phyloP scores from a whole-genome alignment of 352 stramenopile genomes.

The Phytopythium oedochilum region DNA sequence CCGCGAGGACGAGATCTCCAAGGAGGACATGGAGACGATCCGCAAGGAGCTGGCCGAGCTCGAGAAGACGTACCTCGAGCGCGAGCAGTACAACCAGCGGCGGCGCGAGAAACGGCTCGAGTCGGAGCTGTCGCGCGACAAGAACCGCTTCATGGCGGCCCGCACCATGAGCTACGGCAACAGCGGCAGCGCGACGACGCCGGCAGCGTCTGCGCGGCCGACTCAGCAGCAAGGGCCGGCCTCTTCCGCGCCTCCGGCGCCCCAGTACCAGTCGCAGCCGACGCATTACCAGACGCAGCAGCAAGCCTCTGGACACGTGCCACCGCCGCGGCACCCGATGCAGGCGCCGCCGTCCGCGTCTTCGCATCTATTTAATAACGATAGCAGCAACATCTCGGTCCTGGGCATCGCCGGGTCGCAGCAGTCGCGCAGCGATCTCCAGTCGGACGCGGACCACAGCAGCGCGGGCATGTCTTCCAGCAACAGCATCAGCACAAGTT shows the following conservation, averaged over 20 bases:
- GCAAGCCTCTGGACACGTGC: conserved; percentile 10
- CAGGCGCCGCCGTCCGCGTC: conserved; percentile 9
- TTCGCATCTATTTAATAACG: conserved; percentile 31
- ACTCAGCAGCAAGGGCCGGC: conserved; percentile 11
- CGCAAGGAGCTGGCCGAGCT: conserved; percentile 82
- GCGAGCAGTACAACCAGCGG: conserved; percentile 93
- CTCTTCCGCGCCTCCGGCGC: neutral
- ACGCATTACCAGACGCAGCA: conserved; percentile 13
- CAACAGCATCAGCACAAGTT: conserved; percentile 3
- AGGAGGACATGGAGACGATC: conserved; percentile 77
- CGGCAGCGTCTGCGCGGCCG: conserved; percentile 1
- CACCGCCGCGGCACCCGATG: conserved; percentile 25
- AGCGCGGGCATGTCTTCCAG: neutral
- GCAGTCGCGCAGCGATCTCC: conserved; percentile 12
- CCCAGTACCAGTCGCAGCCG: conserved; percentile 1
- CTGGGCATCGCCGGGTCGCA: conserved; percentile 30
- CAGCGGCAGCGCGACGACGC: neutral
- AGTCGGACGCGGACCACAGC: neutral
- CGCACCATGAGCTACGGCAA: conserved; percentile 29
- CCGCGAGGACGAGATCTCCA: conserved; percentile 68
- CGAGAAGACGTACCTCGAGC: conserved; percentile 95
- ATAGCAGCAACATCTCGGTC: conserved; percentile 31
- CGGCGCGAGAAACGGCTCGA: conserved; percentile 84
- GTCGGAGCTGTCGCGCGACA: conserved; percentile 72
- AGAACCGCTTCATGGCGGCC: conserved; percentile 48